Percentiles rank a stretch among this genome's conserved stretches.
These are phyloP conservation scores for Pleurostoma richardsiae DNA, from an alignment of 2,329 filamentous ascomycete species.

Conservation along the genomic window DNA sequence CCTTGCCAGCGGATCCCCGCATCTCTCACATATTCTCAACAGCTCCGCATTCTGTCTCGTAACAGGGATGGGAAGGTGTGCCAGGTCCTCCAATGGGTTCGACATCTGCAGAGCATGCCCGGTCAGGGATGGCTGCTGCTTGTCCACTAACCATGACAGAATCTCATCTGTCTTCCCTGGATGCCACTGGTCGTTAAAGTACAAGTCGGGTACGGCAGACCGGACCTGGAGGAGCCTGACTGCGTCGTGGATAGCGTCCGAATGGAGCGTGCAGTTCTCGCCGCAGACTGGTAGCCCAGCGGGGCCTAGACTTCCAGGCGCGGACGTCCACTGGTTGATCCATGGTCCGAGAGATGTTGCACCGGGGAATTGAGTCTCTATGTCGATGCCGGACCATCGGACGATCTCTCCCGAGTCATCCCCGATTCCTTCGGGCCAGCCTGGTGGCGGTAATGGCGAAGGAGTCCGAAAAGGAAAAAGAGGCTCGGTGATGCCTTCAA, in stretches of 20 bases:
- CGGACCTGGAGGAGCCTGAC: constrained; percentile 18
- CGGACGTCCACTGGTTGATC: constrained; percentile 8
- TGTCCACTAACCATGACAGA: constrained; percentile 17
- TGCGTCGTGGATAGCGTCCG: constrained; percentile 19
- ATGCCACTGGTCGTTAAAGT: constrained; percentile 9
- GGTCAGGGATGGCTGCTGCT: neutral
- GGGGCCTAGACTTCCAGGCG: neutral
- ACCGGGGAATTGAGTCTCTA: constrained; percentile 10
- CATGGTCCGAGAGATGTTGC: constrained; percentile 9
- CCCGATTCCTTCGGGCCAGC: constrained; percentile 1
- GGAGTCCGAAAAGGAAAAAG: constrained; percentile 5
- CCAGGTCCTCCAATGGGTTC: constrained; percentile 24
- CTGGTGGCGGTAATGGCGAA: constrained; percentile 1
- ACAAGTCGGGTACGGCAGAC: constrained; percentile 9
- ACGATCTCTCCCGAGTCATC: constrained; percentile 8
- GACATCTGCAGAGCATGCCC: constrained; percentile 2
- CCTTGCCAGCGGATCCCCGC: neutral
- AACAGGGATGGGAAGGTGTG: constrained; percentile 33
- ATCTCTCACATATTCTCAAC: constrained; percentile 38
- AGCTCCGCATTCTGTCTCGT: constrained; percentile 41
- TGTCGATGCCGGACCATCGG: constrained; percentile 16
- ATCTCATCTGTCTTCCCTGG: constrained; percentile 9
- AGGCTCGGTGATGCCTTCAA: constrained; percentile 11
- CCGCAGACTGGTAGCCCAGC: constrained; percentile 10
- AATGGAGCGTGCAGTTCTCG: constrained; percentile 17